Evolutionary conservation across 2,329 filamentous ascomycete species (phyloP).

Genomic region (Claviceps arundinis): DNA sequence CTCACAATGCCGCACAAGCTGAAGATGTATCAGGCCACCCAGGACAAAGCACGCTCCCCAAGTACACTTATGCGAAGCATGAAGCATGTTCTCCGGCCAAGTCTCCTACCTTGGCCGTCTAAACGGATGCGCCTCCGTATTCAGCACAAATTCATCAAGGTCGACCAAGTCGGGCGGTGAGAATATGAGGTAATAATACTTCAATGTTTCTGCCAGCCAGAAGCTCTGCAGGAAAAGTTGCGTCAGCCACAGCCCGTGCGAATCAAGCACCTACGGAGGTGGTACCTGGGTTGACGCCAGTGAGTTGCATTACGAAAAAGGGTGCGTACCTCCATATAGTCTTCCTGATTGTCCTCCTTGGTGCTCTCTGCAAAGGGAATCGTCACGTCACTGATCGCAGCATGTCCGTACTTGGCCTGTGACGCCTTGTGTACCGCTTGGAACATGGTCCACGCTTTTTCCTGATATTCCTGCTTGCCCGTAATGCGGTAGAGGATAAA

Average conservation of each 20-base stretch:
- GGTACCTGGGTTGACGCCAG: neutral
- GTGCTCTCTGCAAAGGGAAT: slow-evolving; percentile 10
- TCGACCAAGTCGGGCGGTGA: slow-evolving; percentile 42
- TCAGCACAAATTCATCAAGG: slow-evolving; percentile 53
- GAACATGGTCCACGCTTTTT: slow-evolving; percentile 64
- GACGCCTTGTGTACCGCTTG: slow-evolving; percentile 44
- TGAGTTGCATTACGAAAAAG: neutral
- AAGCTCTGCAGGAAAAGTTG: neutral
- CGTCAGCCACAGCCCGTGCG: neutral
- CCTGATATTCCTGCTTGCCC: slow-evolving; percentile 48
- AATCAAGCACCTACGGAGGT: no score
- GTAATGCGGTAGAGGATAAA: slow-evolving; percentile 65
- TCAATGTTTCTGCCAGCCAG: slow-evolving; percentile 55
- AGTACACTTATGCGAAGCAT: neutral
- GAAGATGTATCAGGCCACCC: neutral
- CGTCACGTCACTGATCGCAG: slow-evolving; percentile 49
- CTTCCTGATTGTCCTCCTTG: slow-evolving; percentile 35
- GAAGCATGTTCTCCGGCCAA: neutral
- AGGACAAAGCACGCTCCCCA: neutral
- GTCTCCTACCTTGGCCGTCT: slow-evolving; percentile 9
- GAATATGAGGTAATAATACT: slow-evolving; percentile 63
- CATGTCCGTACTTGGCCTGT: slow-evolving; percentile 44
- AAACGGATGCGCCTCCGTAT: slow-evolving; percentile 50
- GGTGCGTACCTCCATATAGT: slow-evolving; percentile 43
- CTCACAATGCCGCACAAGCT: no score